A percentile compares a stretch with the other conserved stretches of the same genome.
Conservation (phyloP, 805 yeast species). For the Saturnispora sekii region DNA sequence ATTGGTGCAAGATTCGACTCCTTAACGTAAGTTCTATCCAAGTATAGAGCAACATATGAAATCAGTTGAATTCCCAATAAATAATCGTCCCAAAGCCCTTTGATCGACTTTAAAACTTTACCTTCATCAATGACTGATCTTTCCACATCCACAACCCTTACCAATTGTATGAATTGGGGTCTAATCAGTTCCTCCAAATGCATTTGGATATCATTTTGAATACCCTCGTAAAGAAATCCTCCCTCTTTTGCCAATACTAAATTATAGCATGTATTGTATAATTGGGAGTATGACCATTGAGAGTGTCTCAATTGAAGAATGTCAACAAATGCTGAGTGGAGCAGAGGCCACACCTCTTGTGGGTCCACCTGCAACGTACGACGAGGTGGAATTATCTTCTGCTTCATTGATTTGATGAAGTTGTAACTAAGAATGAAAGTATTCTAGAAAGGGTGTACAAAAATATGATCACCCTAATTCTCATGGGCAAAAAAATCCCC, state of each 20-base stretch:
- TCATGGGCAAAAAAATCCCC: no score
- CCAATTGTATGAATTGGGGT: slow-evolving; percentile 11
- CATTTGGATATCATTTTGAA: slow-evolving; percentile 35
- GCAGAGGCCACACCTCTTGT: slow-evolving; percentile 54
- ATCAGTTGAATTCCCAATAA: slow-evolving; percentile 64
- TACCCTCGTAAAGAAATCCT: slow-evolving; percentile 52
- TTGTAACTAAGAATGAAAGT: not conserved
- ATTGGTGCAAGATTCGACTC: slow-evolving; percentile 52
- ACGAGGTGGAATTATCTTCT: slow-evolving; percentile 58
- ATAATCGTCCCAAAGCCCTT: slow-evolving; percentile 61
- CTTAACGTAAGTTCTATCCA: slow-evolving; percentile 77
- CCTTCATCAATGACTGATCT: slow-evolving; percentile 13
- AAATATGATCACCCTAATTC: not conserved
- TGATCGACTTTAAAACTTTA: slow-evolving; percentile 26
- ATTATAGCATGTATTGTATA: slow-evolving; percentile 71
- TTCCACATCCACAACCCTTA: not conserved
- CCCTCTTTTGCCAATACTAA: slow-evolving; percentile 66
- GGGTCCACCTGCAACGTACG: slow-evolving; percentile 42
- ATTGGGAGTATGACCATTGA: slow-evolving; percentile 67
- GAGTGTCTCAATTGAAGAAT: slow-evolving; percentile 68
- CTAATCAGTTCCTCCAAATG: slow-evolving; percentile 33
- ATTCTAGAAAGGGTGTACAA: not conserved
- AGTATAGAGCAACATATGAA: slow-evolving; percentile 75
- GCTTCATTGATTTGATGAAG: not conserved
- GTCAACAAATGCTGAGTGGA: slow-evolving; percentile 58